Conservation (phyloP, 1,284 basidiomycete species). For the Heterobasidion occidentale region DNA sequence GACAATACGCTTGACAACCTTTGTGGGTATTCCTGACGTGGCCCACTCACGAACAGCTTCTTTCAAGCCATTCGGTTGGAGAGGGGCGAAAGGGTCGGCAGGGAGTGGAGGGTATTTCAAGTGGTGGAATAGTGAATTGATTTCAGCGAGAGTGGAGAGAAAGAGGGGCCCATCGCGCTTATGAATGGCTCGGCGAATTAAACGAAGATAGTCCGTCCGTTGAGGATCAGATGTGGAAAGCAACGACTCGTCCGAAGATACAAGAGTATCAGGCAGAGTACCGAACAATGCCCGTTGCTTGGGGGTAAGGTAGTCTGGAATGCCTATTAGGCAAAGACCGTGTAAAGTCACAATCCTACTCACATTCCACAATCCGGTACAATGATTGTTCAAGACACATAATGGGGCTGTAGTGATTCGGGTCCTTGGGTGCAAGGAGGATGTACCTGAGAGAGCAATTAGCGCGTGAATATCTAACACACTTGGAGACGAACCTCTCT, state of each 20-base stretch:
- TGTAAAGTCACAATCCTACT: conserved; percentile 14
- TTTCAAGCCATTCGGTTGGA: conserved; percentile 40
- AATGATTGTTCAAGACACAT: conserved; percentile 62
- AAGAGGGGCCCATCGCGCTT: conserved; percentile 62
- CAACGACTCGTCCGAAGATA: conserved; percentile 21
- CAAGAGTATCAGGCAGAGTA: conserved; percentile 42
- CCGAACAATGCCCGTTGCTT: conserved; percentile 59
- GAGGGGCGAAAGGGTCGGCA: conserved; percentile 34
- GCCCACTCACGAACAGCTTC: conserved; percentile 41
- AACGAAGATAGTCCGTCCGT: conserved; percentile 41
- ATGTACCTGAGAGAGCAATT: conserved; percentile 41
- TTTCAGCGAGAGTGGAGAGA: conserved; percentile 43
- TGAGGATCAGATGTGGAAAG: conserved; percentile 14
- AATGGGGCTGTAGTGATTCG: conserved; percentile 74
- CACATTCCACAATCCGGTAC: conserved; percentile 62
- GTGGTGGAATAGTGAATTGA: conserved; percentile 49
- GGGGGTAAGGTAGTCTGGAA: conserved; percentile 59
- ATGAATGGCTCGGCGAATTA: conserved; percentile 57
- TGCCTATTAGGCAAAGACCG: conserved; percentile 11
- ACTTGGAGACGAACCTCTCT: conserved; percentile 41
- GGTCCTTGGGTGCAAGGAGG: conserved; percentile 66
- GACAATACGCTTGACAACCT: conserved; percentile 58
- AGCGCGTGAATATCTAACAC: conserved; percentile 3
- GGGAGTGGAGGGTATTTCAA: conserved; percentile 58
- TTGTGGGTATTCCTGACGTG: conserved; percentile 40